Evolutionary conservation across 768 basidiomycete species (phyloP).

Genomic region (Saitozyma sp.): DNA sequence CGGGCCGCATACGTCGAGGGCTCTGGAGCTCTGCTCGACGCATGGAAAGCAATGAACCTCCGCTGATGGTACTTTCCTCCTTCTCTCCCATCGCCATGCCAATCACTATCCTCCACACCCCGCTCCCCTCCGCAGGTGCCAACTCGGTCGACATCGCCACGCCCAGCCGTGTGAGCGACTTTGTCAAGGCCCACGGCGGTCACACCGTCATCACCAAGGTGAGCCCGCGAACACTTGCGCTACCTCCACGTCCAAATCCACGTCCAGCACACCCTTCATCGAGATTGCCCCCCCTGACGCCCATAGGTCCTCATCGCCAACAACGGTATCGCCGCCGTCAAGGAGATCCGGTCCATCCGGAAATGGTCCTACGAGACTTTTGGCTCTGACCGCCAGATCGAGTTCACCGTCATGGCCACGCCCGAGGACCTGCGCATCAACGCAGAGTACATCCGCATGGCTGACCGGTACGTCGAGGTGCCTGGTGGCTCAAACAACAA

Average conservation of each 20-base stretch:
- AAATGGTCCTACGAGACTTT: conserved; percentile 99
- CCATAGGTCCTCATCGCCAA: conserved; percentile 93
- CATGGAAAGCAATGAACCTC: not conserved
- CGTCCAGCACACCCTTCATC: not conserved
- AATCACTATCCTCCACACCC: not conserved
- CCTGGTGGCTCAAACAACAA: conserved; percentile 98
- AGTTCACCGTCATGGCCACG: conserved; percentile 99
- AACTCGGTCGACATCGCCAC: conserved; percentile 85
- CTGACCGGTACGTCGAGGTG: conserved; percentile 97
- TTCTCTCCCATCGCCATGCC: not conserved
- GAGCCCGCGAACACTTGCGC: conserved; percentile 26
- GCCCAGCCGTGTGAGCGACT: conserved; percentile 77
- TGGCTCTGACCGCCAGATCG: conserved; percentile 89
- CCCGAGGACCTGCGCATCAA: conserved; percentile 95
- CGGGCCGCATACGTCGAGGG: not conserved
- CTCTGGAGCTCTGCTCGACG: not conserved
- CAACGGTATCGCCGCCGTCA: conserved; percentile 98
- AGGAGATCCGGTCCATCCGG: conserved; percentile 96
- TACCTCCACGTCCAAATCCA: not conserved
- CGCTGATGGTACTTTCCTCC: conserved; percentile 7
- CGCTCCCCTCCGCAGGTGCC: conserved; percentile 63
- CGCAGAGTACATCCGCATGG: conserved; percentile 99
- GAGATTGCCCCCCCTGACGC: not conserved
- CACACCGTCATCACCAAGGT: conserved; percentile 99
- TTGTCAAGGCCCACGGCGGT: conserved; percentile 85